phyloP scores from a whole-genome alignment of 2,329 filamentous ascomycete genomes.

The Fusarium sp. region DNA sequence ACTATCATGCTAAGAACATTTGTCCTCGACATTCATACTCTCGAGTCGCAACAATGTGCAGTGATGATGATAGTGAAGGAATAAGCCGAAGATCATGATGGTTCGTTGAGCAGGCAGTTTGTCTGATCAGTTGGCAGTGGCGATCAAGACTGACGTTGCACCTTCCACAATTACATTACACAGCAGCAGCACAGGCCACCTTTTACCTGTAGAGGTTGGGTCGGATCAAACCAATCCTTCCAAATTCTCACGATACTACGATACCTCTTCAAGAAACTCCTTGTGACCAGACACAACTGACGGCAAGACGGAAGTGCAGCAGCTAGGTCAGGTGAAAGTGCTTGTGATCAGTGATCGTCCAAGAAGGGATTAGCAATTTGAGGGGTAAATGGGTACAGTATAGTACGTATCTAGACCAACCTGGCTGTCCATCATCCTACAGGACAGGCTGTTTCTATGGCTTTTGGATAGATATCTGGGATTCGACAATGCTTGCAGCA shows the following conservation, averaged over 20 bases:
- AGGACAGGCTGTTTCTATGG: background rate
- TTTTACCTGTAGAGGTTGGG: background rate
- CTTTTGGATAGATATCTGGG: background rate
- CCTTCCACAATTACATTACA: constrained; percentile 13
- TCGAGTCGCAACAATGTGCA: background rate
- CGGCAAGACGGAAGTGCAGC: constrained; percentile 2
- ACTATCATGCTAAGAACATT: constrained; percentile 25
- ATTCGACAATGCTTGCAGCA: constrained; percentile 22
- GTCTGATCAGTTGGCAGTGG: background rate
- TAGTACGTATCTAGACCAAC: constrained; percentile 6
- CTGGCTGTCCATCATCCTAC: constrained; percentile 2
- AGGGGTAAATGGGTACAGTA: constrained; percentile 27
- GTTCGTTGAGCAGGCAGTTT: background rate
- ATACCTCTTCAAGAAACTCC: constrained; percentile 11
- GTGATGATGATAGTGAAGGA: background rate
- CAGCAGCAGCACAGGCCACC: constrained; percentile 3
- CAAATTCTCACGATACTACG: constrained; percentile 1
- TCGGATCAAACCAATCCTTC: background rate
- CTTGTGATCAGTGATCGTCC: constrained; percentile 34
- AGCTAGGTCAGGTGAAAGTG: constrained; percentile 38
- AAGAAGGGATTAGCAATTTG: constrained; percentile 34
- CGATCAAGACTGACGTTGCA: constrained; percentile 12
- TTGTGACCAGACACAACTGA: constrained; percentile 10
- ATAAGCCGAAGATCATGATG: background rate
- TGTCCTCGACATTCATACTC: background rate